Conservation (phyloP, 192 early-diverging fungal species). For the Jimgerdemannia lactiflua region DNA sequence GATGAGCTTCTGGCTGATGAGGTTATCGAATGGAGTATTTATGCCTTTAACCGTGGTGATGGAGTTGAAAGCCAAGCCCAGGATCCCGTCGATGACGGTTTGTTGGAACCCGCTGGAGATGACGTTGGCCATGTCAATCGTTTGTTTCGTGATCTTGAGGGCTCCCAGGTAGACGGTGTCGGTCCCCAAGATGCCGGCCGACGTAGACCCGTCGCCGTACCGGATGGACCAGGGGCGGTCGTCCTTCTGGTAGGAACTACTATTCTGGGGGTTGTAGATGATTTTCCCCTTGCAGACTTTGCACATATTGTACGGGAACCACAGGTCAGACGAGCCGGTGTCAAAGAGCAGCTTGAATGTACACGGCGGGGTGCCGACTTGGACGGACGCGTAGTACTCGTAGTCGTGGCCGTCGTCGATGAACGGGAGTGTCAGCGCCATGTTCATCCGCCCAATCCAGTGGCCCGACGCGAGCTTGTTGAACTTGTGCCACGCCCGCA, state of each 20-base stretch:
- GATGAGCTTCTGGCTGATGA: constrained; percentile 18
- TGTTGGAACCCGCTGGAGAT: constrained; percentile 53
- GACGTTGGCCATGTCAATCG: constrained; percentile 58
- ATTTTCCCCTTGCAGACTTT: constrained; percentile 18
- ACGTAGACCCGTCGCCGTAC: constrained; percentile 60
- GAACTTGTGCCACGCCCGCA: too few species aligned
- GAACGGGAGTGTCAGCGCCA: neutral
- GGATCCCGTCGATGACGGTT: constrained; percentile 59
- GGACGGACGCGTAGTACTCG: constrained; percentile 33
- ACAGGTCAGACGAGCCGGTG: constrained; percentile 20
- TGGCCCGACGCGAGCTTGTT: too few species aligned
- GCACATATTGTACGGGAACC: neutral
- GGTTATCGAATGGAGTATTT: constrained; percentile 54
- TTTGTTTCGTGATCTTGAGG: constrained; percentile 53
- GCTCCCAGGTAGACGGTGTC: constrained; percentile 64
- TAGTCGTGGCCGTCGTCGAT: constrained; percentile 7
- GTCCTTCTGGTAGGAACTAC: constrained; percentile 48
- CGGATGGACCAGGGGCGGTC: constrained; percentile 55
- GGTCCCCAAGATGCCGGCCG: constrained; percentile 34
- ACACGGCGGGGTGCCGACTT: constrained; percentile 30
- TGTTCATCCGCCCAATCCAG: too few species aligned
- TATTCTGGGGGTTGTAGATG: constrained; percentile 32
- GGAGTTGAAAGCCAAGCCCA: constrained; percentile 60
- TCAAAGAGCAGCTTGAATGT: constrained; percentile 29
- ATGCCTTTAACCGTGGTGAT: constrained; percentile 38